phyloP scores from a whole-genome alignment of 139 green algal genomes.

The Marvania coccoides region DNA sequence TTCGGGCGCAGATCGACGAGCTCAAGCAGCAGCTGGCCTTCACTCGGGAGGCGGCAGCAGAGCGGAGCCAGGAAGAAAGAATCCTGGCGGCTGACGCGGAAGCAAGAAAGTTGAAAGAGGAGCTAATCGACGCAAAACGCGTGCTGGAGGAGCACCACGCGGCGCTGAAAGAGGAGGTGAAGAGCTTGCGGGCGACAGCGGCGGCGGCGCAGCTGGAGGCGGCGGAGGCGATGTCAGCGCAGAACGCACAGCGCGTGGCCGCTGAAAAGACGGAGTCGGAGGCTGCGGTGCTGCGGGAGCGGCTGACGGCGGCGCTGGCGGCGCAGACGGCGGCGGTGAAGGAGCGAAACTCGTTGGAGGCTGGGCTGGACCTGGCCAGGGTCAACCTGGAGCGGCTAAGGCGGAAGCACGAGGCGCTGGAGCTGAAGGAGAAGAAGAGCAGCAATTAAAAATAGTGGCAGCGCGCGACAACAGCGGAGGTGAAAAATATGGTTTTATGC shows the following conservation, averaged over 20 bases:
- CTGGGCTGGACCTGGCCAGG: background rate
- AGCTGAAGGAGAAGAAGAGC: too few species aligned
- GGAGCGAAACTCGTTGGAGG: constrained; percentile 8
- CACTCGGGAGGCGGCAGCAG: background rate
- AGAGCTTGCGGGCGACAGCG: background rate
- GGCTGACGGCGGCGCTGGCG: background rate
- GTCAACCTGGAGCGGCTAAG: constrained; percentile 5
- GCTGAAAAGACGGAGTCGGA: background rate
- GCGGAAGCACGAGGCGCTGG: background rate
- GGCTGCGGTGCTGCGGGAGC: background rate
- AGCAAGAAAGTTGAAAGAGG: background rate
- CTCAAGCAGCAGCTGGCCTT: background rate
- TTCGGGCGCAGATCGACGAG: background rate
- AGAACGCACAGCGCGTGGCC: background rate
- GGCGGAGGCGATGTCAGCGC: background rate
- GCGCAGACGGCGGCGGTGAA: background rate
- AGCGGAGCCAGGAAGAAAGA: background rate
- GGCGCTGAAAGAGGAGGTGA: background rate
- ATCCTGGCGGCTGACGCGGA: background rate
- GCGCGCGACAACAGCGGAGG: too few species aligned
- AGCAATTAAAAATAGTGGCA: too few species aligned
- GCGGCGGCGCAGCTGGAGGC: background rate
- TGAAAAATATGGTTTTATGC: too few species aligned
- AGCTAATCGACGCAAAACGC: background rate
- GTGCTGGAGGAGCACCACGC: background rate